These are phyloP conservation scores for Carex cristatella DNA, from an alignment of 176 grass and related monocot genomes.

Conservation along the genomic window DNA sequence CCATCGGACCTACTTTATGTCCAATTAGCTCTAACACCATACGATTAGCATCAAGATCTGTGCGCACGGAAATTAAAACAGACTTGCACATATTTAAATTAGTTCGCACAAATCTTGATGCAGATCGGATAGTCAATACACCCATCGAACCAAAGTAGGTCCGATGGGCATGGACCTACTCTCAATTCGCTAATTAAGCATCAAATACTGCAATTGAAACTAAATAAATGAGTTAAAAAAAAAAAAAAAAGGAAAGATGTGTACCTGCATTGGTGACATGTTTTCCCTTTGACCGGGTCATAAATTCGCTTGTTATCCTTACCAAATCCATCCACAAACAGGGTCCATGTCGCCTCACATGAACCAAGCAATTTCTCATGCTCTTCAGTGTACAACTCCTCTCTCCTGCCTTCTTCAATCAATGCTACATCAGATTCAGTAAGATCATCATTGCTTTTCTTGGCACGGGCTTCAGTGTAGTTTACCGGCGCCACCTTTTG, in stretches of 20 bases:
- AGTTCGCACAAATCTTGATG: too few species aligned
- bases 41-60: too few species aligned
- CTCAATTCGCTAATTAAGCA: not conserved
- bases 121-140: too few species aligned
- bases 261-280: slow-evolving; percentile 91
- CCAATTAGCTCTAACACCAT: too few species aligned
- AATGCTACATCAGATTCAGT: not conserved
- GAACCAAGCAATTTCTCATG: slow-evolving; percentile 71
- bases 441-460: slow-evolving; percentile 11
- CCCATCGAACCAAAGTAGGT: too few species aligned
- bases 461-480: slow-evolving; percentile 36
- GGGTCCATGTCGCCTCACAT: slow-evolving; percentile 54
- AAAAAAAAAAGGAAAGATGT: not conserved
- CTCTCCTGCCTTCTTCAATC: slow-evolving; percentile 43
- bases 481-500: slow-evolving; percentile 48
- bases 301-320: slow-evolving; percentile 67
- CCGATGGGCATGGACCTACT: too few species aligned
- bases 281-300: slow-evolving; percentile 63
- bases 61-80: too few species aligned
- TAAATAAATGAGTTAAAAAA: not conserved
- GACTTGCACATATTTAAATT: too few species aligned
- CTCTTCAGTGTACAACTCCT: slow-evolving; percentile 89
- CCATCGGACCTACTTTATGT: too few species aligned
- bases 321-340: slow-evolving; percentile 80
- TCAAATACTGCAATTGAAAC: not conserved